Evolutionary conservation across 257 asterid genomes (phyloP).

Genomic region (Nicotiana noctiflora): DNA sequence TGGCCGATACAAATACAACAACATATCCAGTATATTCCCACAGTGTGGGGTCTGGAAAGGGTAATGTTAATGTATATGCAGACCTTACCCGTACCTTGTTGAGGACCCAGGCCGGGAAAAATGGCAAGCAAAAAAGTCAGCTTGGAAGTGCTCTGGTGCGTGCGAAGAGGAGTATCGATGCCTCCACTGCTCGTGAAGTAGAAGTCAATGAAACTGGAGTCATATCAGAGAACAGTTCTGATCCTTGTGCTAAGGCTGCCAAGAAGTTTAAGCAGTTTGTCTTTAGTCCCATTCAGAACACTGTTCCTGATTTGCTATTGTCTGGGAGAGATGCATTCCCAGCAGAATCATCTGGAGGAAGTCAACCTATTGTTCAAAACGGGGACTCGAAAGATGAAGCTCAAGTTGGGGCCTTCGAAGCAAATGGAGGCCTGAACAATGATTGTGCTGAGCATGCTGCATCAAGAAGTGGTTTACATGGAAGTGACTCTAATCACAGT

Average conservation of each 20-base stretch:
- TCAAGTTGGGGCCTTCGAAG: constrained; percentile 8
- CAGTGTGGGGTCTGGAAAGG: too few relatives aligned
- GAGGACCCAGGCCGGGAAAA: constrained; percentile 9
- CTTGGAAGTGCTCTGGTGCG: constrained; percentile 24
- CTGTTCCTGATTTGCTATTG: constrained; percentile 11
- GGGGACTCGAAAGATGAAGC: constrained; percentile 12
- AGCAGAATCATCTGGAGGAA: constrained; percentile 4
- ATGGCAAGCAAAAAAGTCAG: constrained; percentile 17
- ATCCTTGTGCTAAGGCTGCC: constrained; percentile 17
- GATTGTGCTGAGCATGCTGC: constrained; percentile 13
- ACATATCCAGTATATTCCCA: too few relatives aligned
- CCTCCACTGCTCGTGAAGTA: constrained; percentile 17
- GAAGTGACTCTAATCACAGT: constrained; percentile 12
- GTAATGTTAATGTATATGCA: neutral
- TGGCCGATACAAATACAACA: constrained; percentile 10
- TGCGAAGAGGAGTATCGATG: constrained; percentile 25
- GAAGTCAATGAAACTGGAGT: constrained; percentile 17
- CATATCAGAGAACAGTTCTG: constrained; percentile 17
- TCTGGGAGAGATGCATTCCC: constrained; percentile 19
- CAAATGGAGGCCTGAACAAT: constrained; percentile 13
- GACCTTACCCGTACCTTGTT: too few relatives aligned
- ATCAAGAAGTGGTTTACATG: constrained; percentile 8
- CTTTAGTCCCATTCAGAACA: constrained; percentile 6
- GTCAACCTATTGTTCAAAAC: neutral
- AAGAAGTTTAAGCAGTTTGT: constrained; percentile 39